Conservation (phyloP, 2,329 filamentous ascomycete species). For the Cladophialophora chaetospira region DNA sequence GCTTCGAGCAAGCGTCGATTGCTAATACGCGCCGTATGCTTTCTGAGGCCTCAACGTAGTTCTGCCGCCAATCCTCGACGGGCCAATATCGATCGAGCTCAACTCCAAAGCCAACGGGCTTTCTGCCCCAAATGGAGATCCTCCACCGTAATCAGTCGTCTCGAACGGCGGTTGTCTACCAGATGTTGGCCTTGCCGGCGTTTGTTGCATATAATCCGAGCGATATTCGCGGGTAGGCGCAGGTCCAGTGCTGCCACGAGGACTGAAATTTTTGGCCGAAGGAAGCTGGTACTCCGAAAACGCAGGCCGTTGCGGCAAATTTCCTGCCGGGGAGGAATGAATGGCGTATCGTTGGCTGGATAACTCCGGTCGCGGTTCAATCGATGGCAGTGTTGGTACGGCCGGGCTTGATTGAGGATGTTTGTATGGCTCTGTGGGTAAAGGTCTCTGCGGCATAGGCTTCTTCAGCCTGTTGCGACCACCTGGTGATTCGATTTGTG, state of each 20-base stretch:
- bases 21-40: constrained; percentile 28
- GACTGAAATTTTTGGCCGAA: constrained; percentile 16
- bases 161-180: not conserved
- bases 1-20: not conserved
- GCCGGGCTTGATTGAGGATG: constrained; percentile 30
- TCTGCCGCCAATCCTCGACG: constrained; percentile 28
- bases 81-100: constrained; percentile 53
- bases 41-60: constrained; percentile 20
- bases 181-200: constrained; percentile 23
- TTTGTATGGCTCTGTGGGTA: constrained; percentile 31
- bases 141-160: not conserved
- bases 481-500: constrained; percentile 31
- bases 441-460: constrained; percentile 25
- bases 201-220: constrained; percentile 25
- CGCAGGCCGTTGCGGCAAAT: constrained; percentile 20
- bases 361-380: constrained; percentile 14
- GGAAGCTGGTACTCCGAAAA: constrained; percentile 32
- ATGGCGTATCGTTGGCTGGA: constrained; percentile 21
- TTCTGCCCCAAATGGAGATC: constrained; percentile 30
- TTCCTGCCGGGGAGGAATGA: constrained; percentile 18
- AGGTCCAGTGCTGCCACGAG: constrained; percentile 6
- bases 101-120: constrained; percentile 61
- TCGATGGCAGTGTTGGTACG: constrained; percentile 7
- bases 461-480: constrained; percentile 36
- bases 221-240: constrained; percentile 19